phyloP scores from a whole-genome alignment of 306 rosid species.

The Vigna hirtella region DNA sequence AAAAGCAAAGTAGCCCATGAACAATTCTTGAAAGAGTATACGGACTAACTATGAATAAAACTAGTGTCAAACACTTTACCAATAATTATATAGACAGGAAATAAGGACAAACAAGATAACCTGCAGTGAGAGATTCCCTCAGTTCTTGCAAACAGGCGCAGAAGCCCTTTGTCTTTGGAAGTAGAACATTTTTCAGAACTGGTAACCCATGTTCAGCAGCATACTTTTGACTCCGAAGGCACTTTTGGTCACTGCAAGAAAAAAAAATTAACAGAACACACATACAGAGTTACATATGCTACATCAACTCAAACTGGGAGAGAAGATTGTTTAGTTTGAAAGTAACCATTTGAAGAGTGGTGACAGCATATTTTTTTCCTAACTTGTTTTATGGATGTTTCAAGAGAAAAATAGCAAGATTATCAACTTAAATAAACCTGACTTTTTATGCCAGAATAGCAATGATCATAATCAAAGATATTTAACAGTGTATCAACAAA shows the following conservation, averaged over 20 bases:
- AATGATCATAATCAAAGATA: conserved; percentile 26
- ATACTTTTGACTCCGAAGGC: conserved; percentile 74
- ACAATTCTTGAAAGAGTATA: not conserved
- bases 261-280: conserved; percentile 19
- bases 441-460: not conserved
- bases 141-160: conserved; percentile 67
- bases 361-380: not conserved
- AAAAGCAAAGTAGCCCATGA: conserved; percentile 16
- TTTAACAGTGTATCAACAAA: not conserved
- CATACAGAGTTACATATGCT: conserved; percentile 14
- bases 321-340: conserved; percentile 17
- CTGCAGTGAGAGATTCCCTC: conserved; percentile 70
- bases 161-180: conserved; percentile 85
- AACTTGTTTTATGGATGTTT: not conserved
- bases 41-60: conserved; percentile 10
- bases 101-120: conserved; percentile 45
- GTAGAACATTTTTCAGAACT: conserved; percentile 64
- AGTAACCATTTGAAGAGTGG: conserved; percentile 6
- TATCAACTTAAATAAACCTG: conserved; percentile 23
- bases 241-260: conserved; percentile 71
- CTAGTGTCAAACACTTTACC: not conserved
- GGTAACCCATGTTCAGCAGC: conserved; percentile 80
- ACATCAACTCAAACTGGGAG: conserved; percentile 26
- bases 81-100: conserved; percentile 22
- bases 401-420: conserved; percentile 19